phyloP scores from a whole-genome alignment of 2,329 filamentous ascomycete genomes.

The Fusarium musae region DNA sequence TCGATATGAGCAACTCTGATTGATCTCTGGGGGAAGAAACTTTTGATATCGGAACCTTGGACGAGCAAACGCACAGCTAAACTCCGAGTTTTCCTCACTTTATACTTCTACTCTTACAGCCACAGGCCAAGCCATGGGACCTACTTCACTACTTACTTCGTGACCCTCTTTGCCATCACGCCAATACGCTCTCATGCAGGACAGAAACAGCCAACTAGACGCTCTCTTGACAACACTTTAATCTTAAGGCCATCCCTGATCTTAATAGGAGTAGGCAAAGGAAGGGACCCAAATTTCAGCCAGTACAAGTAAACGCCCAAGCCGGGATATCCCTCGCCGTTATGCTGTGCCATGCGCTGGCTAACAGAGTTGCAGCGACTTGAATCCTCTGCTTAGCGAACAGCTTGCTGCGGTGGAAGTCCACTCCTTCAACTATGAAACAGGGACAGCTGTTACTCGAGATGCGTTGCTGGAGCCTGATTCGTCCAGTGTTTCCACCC shows the following conservation, averaged over 20 bases:
- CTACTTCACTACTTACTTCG: not conserved
- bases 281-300: conserved; percentile 19
- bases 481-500: conserved; percentile 33
- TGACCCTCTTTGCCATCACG: conserved; percentile 13
- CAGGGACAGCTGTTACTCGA: conserved; percentile 24
- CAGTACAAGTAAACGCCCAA: conserved; percentile 30
- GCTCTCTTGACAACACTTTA: not conserved
- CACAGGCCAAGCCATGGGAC: conserved; percentile 11
- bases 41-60: conserved; percentile 4
- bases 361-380: conserved; percentile 3
- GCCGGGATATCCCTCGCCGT: conserved; percentile 14
- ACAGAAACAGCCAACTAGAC: conserved; percentile 5
- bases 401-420: not conserved
- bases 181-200: conserved; percentile 13
- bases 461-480: conserved; percentile 20
- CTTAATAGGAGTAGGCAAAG: not conserved
- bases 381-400: conserved; percentile 14
- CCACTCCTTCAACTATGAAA: conserved; percentile 26
- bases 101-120: conserved; percentile 17
- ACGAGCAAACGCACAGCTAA: conserved; percentile 1
- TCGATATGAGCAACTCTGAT: not conserved
- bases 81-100: conserved; percentile 10
- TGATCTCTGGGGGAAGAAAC: not conserved
- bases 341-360: conserved; percentile 33
- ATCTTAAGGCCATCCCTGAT: conserved; percentile 17